Conservation (phyloP, 1,284 basidiomycete genomes). For the Microstroma glucosiphilum region DNA sequence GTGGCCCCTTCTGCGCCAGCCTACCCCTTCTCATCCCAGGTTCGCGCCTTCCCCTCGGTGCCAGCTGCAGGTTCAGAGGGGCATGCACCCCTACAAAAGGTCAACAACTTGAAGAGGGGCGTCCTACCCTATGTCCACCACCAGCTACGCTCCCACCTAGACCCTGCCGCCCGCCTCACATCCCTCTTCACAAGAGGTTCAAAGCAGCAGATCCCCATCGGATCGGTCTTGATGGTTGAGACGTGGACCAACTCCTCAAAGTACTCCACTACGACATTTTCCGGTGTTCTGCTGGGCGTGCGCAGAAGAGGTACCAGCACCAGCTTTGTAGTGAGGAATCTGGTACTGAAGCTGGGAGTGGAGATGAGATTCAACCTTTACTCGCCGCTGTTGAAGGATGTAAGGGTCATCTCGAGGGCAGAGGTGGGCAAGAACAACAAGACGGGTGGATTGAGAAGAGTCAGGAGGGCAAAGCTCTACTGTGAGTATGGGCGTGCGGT, state of each 20-base stretch:
- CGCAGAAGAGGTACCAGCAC: conserved; percentile 41
- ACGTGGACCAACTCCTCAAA: conserved; percentile 36
- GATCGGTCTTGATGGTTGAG: conserved; percentile 46
- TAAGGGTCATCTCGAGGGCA: conserved; percentile 41
- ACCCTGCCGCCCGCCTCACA: conserved; percentile 37
- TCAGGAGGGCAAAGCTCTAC: conserved; percentile 47
- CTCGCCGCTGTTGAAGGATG: conserved; percentile 45
- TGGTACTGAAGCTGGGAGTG: conserved; percentile 49
- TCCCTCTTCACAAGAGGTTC: conserved; percentile 39
- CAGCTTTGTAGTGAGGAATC: conserved; percentile 43
- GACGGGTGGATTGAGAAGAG: conserved; percentile 30
- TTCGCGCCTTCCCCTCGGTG: conserved; percentile 15
- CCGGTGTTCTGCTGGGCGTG: conserved; percentile 45
- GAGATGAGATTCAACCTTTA: conserved; percentile 48
- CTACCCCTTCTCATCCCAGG: conserved; percentile 32
- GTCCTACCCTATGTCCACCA: conserved; percentile 38
- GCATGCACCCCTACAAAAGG: conserved; percentile 23
- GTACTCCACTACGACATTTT: conserved; percentile 39
- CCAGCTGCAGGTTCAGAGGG: neutral
- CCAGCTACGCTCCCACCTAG: conserved; percentile 34
- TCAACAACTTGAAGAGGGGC: conserved; percentile 26
- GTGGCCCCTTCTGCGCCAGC: neutral
- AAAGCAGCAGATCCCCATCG: conserved; percentile 31
- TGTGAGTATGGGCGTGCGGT: conserved; percentile 6
- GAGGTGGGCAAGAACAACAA: conserved; percentile 21